Conservation (phyloP, 2,329 filamentous ascomycete species). For the Verticillium isaacii region DNA sequence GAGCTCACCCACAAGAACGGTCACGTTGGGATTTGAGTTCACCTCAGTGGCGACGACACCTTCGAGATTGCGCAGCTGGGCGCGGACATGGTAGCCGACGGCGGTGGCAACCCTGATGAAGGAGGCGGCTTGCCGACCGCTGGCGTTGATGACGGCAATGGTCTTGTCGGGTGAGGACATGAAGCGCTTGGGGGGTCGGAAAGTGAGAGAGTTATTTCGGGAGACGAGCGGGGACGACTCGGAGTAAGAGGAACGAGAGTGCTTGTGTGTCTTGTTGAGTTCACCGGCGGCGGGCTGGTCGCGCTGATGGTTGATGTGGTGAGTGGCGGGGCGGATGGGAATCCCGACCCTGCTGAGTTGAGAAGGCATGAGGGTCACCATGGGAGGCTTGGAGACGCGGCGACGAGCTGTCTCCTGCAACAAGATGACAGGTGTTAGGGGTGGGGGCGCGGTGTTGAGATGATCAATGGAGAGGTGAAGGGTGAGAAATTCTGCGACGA, state of each 20-base stretch:
- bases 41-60: conserved; percentile 88
- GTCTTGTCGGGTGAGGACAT: conserved; percentile 66
- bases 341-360: conserved; percentile 26
- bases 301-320: conserved; percentile 16
- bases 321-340: conserved; percentile 26
- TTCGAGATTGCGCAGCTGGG: conserved; percentile 82
- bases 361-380: conserved; percentile 23
- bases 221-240: conserved; percentile 53
- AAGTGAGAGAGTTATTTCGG: conserved; percentile 56
- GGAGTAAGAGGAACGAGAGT: conserved; percentile 58
- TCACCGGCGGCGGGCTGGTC: conserved; percentile 10
- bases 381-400: conserved; percentile 5
- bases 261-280: conserved; percentile 46
- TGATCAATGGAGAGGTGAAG: not conserved
- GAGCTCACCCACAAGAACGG: conserved; percentile 59
- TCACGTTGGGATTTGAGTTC: conserved; percentile 70
- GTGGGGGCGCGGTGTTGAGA: not conserved
- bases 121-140: conserved; percentile 91
- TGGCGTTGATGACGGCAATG: conserved; percentile 92
- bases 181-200: conserved; percentile 54
- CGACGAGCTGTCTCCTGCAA: not conserved
- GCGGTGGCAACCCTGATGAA: conserved; percentile 91
- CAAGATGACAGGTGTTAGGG: not conserved
- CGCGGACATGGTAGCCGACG: conserved; percentile 88
- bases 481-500: not conserved